Evolutionary conservation across 306 rosid species (phyloP).

Genomic region (Prunus padus): DNA sequence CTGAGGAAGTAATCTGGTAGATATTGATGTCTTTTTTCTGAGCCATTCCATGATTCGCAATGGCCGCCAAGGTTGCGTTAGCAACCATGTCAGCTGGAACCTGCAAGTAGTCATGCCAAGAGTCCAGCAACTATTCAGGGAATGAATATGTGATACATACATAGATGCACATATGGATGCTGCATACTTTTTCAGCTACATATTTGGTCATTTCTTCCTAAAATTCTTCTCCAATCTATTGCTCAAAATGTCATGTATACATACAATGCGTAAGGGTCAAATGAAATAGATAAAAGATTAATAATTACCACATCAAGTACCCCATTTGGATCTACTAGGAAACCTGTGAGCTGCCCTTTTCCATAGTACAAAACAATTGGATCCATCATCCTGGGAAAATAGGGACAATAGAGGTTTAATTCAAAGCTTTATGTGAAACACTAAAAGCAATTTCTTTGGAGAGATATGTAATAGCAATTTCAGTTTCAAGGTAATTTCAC

Average conservation of each 20-base stretch:
- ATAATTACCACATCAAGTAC: slow-evolving; percentile 76
- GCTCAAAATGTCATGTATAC: neutral
- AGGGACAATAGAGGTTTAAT: slow-evolving; percentile 9
- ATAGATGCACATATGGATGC: neutral
- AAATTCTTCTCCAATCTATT: neutral
- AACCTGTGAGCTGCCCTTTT: slow-evolving; percentile 88
- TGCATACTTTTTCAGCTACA: neutral
- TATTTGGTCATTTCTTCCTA: neutral
- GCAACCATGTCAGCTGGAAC: slow-evolving; percentile 98
- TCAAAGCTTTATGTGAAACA: slow-evolving; percentile 5
- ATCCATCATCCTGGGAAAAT: slow-evolving; percentile 81
- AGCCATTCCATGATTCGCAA: slow-evolving; percentile 71
- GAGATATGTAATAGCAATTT: slow-evolving; percentile 4
- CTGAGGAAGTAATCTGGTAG: slow-evolving; percentile 91
- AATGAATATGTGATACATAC: neutral
- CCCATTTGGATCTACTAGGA: slow-evolving; percentile 82
- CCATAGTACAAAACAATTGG: slow-evolving; percentile 92
- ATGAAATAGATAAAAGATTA: neutral
- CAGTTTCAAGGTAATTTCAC: neutral
- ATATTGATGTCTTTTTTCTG: slow-evolving; percentile 63
- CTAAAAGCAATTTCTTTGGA: neutral
- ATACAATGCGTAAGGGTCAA: neutral
- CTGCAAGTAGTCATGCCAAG: slow-evolving; percentile 35
- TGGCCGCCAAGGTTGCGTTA: slow-evolving; percentile 87
- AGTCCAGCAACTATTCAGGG: neutral